Conservation (phyloP, 1,139 yeast species). For the Chernovozyma aurita region DNA sequence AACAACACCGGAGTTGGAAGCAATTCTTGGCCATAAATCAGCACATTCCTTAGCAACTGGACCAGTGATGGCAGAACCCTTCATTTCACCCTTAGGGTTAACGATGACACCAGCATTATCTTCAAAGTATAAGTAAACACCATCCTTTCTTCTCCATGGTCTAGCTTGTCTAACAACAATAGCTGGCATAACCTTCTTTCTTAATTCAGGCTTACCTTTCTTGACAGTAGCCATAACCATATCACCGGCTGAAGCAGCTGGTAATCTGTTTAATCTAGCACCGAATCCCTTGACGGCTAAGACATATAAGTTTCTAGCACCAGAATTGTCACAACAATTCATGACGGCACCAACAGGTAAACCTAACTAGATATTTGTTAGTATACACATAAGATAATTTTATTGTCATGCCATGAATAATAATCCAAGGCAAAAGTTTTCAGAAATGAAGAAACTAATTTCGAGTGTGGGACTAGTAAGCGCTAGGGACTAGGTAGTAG, state of each 20-base stretch:
- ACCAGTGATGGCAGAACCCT: constrained; percentile 99
- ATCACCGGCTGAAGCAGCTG: constrained; percentile 99
- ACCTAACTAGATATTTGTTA: constrained; percentile 66
- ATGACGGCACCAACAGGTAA: constrained; percentile 99
- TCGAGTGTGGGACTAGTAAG: too few species aligned
- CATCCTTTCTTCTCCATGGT: constrained; percentile 99
- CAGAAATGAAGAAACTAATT: too few species aligned
- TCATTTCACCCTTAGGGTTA: constrained; percentile 99
- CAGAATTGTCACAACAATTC: constrained; percentile 99
- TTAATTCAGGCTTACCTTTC: constrained; percentile 99
- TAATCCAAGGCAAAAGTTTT: too few species aligned
- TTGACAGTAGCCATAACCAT: constrained; percentile 99
- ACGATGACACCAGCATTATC: constrained; percentile 99
- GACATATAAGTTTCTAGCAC: constrained; percentile 99
- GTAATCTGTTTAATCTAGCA: constrained; percentile 99
- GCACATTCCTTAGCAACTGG: constrained; percentile 99
- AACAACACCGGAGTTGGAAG: constrained; percentile 99
- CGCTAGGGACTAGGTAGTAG: too few species aligned
- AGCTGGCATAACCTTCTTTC: constrained; percentile 99
- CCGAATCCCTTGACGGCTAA: constrained; percentile 99
- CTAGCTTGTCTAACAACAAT: constrained; percentile 98
- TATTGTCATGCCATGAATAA: too few species aligned
- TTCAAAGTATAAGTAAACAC: constrained; percentile 99
- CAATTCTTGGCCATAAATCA: constrained; percentile 99
- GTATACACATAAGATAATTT: constrained; percentile 14